Percentiles rank a stretch among this genome's conserved stretches.
Conservation (phyloP, 768 basidiomycete species). For the Tylopilus subfusipes region DNA sequence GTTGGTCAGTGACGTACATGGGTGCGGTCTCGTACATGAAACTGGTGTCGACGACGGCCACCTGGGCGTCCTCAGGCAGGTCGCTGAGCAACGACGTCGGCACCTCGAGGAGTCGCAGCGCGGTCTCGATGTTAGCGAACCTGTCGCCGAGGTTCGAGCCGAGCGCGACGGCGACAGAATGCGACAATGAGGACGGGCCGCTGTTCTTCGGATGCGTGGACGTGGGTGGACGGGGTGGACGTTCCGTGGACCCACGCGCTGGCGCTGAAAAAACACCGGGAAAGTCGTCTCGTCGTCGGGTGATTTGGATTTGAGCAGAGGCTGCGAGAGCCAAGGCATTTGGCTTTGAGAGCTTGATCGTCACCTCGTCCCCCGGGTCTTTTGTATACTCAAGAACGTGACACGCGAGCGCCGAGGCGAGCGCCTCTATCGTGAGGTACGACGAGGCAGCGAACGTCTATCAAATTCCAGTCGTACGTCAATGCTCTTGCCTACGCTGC, state of each 20-base stretch:
- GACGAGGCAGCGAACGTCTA: slow-evolving; percentile 49
- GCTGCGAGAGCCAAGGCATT: slow-evolving; percentile 63
- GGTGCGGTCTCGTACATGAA: slow-evolving; percentile 91
- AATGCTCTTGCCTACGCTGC: neutral
- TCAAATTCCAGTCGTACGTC: neutral
- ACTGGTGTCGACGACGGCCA: slow-evolving; percentile 67
- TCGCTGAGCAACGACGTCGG: slow-evolving; percentile 33
- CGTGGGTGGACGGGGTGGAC: no score
- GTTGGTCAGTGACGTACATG: slow-evolving; percentile 95
- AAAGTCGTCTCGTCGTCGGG: slow-evolving; percentile 42
- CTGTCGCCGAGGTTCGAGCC: slow-evolving; percentile 92
- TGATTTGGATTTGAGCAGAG: slow-evolving; percentile 62
- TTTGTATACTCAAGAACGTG: slow-evolving; percentile 38
- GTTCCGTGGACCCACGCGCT: neutral
- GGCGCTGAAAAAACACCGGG: slow-evolving; percentile 9
- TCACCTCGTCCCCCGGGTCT: slow-evolving; percentile 31
- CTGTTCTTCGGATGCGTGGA: neutral
- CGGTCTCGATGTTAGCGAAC: slow-evolving; percentile 75
- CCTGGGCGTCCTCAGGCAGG: slow-evolving; percentile 22
- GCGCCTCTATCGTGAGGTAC: slow-evolving; percentile 66
- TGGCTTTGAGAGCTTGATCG: slow-evolving; percentile 66
- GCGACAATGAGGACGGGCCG: slow-evolving; percentile 1
- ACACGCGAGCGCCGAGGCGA: slow-evolving; percentile 55
- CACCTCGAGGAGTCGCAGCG: slow-evolving; percentile 66
- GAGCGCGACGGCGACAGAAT: slow-evolving; percentile 66